A percentile compares a stretch with the other conserved stretches of the same genome.
These are phyloP conservation scores for Diaporthe citriasiana DNA, from an alignment of 2,329 filamentous ascomycete genomes.

Conservation along the genomic window DNA sequence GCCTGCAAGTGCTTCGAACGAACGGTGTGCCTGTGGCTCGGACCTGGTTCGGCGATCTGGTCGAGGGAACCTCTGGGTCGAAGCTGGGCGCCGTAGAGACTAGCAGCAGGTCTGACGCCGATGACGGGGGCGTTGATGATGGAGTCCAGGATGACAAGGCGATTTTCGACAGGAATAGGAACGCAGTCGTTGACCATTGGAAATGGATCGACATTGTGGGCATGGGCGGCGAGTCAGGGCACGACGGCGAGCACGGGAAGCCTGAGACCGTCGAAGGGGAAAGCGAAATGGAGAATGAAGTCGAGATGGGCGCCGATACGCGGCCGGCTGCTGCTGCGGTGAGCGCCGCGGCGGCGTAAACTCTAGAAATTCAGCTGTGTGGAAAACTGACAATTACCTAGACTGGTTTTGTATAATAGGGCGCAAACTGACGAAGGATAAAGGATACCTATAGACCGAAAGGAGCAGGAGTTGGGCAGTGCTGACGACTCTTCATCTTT, in stretches of 20 bases:
- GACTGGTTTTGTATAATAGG: background rate
- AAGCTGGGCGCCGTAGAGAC: conserved; percentile 46
- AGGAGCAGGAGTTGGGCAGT: conserved; percentile 6
- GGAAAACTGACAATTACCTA: background rate
- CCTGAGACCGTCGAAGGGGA: conserved; percentile 47
- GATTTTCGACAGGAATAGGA: conserved; percentile 62
- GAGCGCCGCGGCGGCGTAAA: conserved; percentile 13
- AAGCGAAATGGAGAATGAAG: conserved; percentile 53
- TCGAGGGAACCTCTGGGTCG: conserved; percentile 61
- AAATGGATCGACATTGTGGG: conserved; percentile 67
- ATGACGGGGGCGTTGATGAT: conserved; percentile 49
- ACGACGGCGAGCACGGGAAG: conserved; percentile 43
- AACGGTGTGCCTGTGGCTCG: conserved; percentile 64
- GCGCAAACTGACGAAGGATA: background rate
- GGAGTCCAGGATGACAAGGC: conserved; percentile 63
- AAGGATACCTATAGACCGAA: conserved; percentile 7
- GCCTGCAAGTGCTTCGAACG: conserved; percentile 68
- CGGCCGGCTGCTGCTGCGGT: background rate
- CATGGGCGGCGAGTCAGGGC: conserved; percentile 54
- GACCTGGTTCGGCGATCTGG: conserved; percentile 64
- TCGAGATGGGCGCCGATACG: conserved; percentile 48
- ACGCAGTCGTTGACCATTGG: conserved; percentile 61
- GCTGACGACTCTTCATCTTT: background rate
- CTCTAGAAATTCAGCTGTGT: too few species aligned
- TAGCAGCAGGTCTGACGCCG: conserved; percentile 29